A percentile compares a stretch with the other conserved stretches of the same genome.
Conservation (phyloP, 2,329 filamentous ascomycete species). For the Thermoascus crustaceus region DNA sequence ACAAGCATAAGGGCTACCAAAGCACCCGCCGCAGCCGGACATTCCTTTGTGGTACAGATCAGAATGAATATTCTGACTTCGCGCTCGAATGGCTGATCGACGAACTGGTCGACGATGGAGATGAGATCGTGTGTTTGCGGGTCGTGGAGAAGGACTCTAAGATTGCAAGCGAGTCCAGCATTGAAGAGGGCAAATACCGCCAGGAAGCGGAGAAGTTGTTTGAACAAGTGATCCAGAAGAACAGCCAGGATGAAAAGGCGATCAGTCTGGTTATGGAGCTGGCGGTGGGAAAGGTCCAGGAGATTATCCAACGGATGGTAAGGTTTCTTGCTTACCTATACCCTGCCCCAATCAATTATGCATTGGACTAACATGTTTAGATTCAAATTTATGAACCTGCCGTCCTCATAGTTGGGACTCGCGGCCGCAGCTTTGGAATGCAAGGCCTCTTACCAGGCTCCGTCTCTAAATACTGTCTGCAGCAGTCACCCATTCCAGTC, state of each 20-base stretch:
- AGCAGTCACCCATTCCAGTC: conserved; percentile 86
- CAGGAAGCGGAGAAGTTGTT: conserved; percentile 68
- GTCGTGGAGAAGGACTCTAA: conserved; percentile 79
- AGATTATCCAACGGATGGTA: conserved; percentile 85
- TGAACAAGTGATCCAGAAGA: conserved; percentile 69
- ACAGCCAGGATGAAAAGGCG: conserved; percentile 66
- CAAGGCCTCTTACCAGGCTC: conserved; percentile 81
- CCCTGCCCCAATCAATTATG: conserved; percentile 2
- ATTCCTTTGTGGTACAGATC: conserved; percentile 84
- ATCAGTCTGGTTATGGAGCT: conserved; percentile 82
- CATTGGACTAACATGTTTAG: conserved; percentile 37
- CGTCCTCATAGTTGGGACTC: conserved; percentile 82
- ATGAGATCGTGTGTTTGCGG: conserved; percentile 83
- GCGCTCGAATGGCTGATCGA: conserved; percentile 88
- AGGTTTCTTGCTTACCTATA: conserved; percentile 18
- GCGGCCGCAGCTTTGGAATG: conserved; percentile 74
- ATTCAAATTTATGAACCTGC: conserved; percentile 88
- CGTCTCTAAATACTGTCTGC: conserved; percentile 88
- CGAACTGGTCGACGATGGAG: conserved; percentile 85
- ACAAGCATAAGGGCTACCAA: conserved; percentile 79
- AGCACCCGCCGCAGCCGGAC: conserved; percentile 72
- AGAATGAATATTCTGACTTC: conserved; percentile 86
- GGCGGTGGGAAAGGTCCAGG: conserved; percentile 79
- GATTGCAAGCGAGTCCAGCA: conserved; percentile 51
- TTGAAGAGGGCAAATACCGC: conserved; percentile 63